Evolutionary conservation across 768 basidiomycete species (phyloP), one percentile per base, ranked within the genome.

Genomic region (Leccinellum albellum): DNA sequence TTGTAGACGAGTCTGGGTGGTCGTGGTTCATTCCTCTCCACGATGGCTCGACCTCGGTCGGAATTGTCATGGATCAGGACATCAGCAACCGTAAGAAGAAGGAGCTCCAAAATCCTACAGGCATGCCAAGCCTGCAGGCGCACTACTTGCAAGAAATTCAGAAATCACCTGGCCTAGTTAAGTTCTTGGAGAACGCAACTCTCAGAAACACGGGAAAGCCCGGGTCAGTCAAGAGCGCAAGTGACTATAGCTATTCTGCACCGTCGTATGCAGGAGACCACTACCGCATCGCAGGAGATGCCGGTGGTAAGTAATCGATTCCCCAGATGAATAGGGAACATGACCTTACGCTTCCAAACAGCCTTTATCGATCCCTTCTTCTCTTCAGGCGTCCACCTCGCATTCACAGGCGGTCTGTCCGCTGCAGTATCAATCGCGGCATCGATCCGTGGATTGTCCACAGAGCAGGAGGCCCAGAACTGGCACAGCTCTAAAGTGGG

Each of bases 201-300:
- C 61, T 63, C 15, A 54, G 56, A 31, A 32, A 55, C 17, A 37
- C 51, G 7, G 61, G 54, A 2, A n/a, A 59, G 15, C n/a, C 46
- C 3, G 57, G 55, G 20, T 54, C 61, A 7, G 23, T 64, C 23
- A 64, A 63, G 33, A 53, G 73, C 50, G 82, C 84, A n/a, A 78
- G 75, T 53, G 84, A 86, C 67, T 84, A 78, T 59, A 84, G 82
- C 56, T 86, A 85, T 23, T 45, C 44, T 14, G 44, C 44, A 3
- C 12, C 44, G 21, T 23, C 44, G 4, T 45, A 45, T 14, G 79
- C 79, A 13, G 83, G 82, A 0, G 68, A 70, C 29, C 72, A 77
- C 24, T 86, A 78, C 62, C 74, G 85, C 31, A 80, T 86, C 45
- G 65, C 82, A 24, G 84, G 84, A 17, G 84, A 86, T 66, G 83